These are phyloP conservation scores for Apophysomyces trapeziformis DNA, from an alignment of 371 early-diverging fungal genomes.

Conservation along the genomic window DNA sequence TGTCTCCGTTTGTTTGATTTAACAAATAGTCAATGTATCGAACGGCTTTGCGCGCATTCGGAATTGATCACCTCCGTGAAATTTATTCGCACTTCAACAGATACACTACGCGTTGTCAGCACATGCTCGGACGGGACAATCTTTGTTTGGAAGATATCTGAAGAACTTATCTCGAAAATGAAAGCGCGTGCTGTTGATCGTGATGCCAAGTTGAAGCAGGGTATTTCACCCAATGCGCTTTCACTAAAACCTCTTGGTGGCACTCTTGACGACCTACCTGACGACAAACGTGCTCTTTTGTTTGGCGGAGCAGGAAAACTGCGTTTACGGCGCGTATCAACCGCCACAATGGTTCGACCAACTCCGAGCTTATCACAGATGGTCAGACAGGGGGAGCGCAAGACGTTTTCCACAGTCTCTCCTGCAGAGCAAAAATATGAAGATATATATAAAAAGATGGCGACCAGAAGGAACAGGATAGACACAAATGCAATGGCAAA, in stretches of 20 bases:
- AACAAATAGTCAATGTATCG: slow-evolving; percentile 65
- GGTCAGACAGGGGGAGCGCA: slow-evolving; percentile 48
- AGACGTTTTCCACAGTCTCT: slow-evolving; percentile 50
- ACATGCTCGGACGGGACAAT: slow-evolving; percentile 83
- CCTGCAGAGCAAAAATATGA: slow-evolving; percentile 55
- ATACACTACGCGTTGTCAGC: slow-evolving; percentile 64
- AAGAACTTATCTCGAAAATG: slow-evolving; percentile 60
- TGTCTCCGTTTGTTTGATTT: slow-evolving; percentile 79
- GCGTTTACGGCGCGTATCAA: slow-evolving; percentile 36
- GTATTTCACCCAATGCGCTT: slow-evolving; percentile 1
- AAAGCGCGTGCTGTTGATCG: slow-evolving; percentile 33
- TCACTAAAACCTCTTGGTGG: slow-evolving; percentile 11
- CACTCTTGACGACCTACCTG: slow-evolving; percentile 7
- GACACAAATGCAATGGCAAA: slow-evolving; percentile 7
- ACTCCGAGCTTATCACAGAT: slow-evolving; percentile 52
- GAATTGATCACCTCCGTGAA: slow-evolving; percentile 79
- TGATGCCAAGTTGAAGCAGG: slow-evolving; percentile 21
- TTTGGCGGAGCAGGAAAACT: slow-evolving; percentile 14
- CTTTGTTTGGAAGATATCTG: slow-evolving; percentile 73
- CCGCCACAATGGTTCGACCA: slow-evolving; percentile 30
- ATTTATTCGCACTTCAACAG: slow-evolving; percentile 55
- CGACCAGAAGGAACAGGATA: slow-evolving; percentile 14
- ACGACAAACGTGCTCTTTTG: slow-evolving; percentile 18
- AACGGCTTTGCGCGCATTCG: slow-evolving; percentile 71
- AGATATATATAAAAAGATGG: slow-evolving; percentile 45